Evolutionary conservation across 208 protist genomes (phyloP), one percentile per base, ranked within the genome.

Genomic region (Borovskyia barvae): DNA sequence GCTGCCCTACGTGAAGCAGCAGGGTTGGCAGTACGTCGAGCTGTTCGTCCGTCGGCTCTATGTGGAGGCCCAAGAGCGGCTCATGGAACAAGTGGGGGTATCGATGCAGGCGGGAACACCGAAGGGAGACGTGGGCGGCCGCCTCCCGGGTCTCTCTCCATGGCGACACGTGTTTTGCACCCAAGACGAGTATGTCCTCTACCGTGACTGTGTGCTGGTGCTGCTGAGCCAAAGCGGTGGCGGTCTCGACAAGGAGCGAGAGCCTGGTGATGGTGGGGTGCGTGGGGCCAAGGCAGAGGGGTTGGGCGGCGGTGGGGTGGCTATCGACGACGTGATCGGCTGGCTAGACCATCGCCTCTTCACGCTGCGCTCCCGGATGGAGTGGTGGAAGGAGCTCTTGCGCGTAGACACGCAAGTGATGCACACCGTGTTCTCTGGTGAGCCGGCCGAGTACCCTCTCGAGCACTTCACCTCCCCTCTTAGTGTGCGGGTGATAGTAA

Each of bases 11-110:
- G 62, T 81, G 26, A 60, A 53, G 17, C 64, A 51, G 4, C 36
- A 75, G 8, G 75, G 85, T 14, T 92, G 85, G 80, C 28, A 60
- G 2, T 56, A 71, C 37, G 42, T 88, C 17, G 78, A 92, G 49
- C 66, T 69, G 35, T 54, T 80, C 17, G 58, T 79, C 35, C 74
- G 77, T 11, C 66, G 72, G 2, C 66, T 90, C 7, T 83, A 85
- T 35, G 73, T 87, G 22, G 77, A 87, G 46, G 67, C 76, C 3
- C 62, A 74, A 28, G 65, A 83, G 39, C 56, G 53, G 32, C 58
- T 80, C 39, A 77, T 80, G 20, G 37, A 29, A 8, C 64, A 24
- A 7, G 48, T 36, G 2, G 47, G 71, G 28, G 41, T 65, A 19
- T 45, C n/a, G n/a, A n/a, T n/a, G n/a, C n/a, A n/a, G n/a, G n/a